Conservation (phyloP, 805 yeast genomes). For the Grigorovia transvaalensis region DNA sequence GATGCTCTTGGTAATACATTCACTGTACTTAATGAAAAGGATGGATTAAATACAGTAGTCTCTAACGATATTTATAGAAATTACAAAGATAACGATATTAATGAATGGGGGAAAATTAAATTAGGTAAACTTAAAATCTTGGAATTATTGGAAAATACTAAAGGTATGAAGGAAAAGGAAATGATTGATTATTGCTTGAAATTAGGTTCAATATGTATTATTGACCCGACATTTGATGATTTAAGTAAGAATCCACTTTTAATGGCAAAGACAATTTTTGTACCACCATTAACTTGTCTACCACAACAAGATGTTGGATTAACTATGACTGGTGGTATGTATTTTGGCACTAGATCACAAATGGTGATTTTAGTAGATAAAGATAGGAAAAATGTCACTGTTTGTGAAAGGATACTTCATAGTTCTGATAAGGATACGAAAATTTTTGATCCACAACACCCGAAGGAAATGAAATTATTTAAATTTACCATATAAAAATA, state of each 20-base stretch:
- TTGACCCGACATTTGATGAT: conserved; percentile 26
- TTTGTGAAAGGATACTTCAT: conserved; percentile 53
- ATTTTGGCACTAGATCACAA: conserved; percentile 84
- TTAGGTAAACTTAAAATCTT: conserved; percentile 41
- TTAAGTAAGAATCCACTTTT: conserved; percentile 25
- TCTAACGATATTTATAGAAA: conserved; percentile 26
- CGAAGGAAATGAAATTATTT: conserved; percentile 16
- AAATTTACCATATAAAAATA: conserved; percentile 6
- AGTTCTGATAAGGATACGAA: conserved; percentile 31
- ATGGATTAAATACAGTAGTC: conserved; percentile 13
- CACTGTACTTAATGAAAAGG: conserved; percentile 19
- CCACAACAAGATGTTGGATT: conserved; percentile 24
- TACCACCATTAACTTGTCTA: conserved; percentile 49
- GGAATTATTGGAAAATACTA: conserved; percentile 21
- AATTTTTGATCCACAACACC: conserved; percentile 12
- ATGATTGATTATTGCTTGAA: conserved; percentile 39
- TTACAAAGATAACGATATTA: background rate
- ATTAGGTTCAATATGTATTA: conserved; percentile 41
- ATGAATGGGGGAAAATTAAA: conserved; percentile 57
- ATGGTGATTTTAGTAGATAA: conserved; percentile 57
- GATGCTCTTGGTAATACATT: conserved; percentile 25
- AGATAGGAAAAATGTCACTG: conserved; percentile 37
- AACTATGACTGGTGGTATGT: conserved; percentile 35
- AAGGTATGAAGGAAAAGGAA: conserved; percentile 24
- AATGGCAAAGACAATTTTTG: conserved; percentile 51